A percentile compares a stretch with the other conserved stretches of the same genome.
These are phyloP conservation scores for Phytophthora vignae DNA, from an alignment of 352 stramenopile genomes.

Conservation along the genomic window DNA sequence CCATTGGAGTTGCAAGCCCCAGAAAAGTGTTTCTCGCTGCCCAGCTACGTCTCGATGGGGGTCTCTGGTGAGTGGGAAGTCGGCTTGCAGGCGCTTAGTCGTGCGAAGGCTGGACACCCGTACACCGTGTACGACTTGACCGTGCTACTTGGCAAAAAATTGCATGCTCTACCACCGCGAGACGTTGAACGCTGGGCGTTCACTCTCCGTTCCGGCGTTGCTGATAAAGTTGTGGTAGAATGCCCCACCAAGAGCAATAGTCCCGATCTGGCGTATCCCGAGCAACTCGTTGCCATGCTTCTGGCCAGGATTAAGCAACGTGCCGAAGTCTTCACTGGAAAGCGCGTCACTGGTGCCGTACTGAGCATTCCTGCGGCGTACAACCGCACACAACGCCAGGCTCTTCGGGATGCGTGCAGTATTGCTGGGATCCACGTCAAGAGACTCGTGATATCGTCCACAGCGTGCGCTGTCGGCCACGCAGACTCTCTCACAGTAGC, in stretches of 20 bases:
- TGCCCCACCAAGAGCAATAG: slow-evolving; percentile 3
- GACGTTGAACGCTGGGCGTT: slow-evolving; percentile 50
- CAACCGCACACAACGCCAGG: slow-evolving; percentile 56
- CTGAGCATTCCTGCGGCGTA: slow-evolving; percentile 47
- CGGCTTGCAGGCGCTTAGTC: slow-evolving; percentile 22
- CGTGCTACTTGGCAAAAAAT: slow-evolving; percentile 37
- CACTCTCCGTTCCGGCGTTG: slow-evolving; percentile 26
- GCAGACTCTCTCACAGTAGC: slow-evolving; percentile 4
- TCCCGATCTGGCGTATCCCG: slow-evolving; percentile 37
- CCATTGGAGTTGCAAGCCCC: slow-evolving; percentile 22
- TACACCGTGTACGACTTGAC: slow-evolving; percentile 47
- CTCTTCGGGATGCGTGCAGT: slow-evolving; percentile 44
- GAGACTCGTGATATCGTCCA: slow-evolving; percentile 44
- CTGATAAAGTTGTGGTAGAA: slow-evolving; percentile 47
- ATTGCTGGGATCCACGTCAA: slow-evolving; percentile 45
- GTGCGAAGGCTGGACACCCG: slow-evolving; percentile 33
- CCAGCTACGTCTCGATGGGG: slow-evolving; percentile 31
- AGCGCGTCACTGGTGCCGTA: slow-evolving; percentile 24
- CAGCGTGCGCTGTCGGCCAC: slow-evolving; percentile 41
- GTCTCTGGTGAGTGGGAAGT: slow-evolving; percentile 27
- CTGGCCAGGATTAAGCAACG: slow-evolving; percentile 47
- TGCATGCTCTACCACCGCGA: slow-evolving; percentile 11
- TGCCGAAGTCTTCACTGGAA: slow-evolving; percentile 32
- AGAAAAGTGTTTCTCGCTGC: slow-evolving; percentile 25
- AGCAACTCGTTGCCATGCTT: slow-evolving; percentile 57